Conservation (phyloP, 2,329 filamentous ascomycete genomes). For the Rachicladosporium sp. region DNA sequence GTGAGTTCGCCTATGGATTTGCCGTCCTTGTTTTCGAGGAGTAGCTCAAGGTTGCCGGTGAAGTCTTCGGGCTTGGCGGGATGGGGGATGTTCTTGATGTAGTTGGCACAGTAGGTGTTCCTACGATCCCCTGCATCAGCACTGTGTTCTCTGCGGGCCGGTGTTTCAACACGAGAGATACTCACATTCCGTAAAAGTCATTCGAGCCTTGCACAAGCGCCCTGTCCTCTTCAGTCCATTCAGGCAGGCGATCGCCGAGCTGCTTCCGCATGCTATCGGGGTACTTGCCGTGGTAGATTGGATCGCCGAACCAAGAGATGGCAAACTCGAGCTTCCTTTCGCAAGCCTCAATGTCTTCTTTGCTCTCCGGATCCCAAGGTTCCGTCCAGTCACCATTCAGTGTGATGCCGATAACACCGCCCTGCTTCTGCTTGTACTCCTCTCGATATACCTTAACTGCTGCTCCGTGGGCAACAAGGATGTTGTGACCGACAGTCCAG, state of each 20-base stretch:
- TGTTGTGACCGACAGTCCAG: conserved; percentile 71
- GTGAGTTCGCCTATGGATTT: conserved; percentile 70
- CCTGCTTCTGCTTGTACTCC: conserved; percentile 61
- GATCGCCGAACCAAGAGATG: conserved; percentile 81
- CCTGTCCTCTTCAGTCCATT: conserved; percentile 59
- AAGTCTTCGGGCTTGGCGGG: conserved; percentile 53
- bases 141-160: no score
- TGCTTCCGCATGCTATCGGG: conserved; percentile 73
- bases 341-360: conserved; percentile 62
- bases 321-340: conserved; percentile 76
- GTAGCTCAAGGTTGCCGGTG: conserved; percentile 61
- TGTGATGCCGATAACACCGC: conserved; percentile 75
- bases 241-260: conserved; percentile 63
- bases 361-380: conserved; percentile 69
- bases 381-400: conserved; percentile 62
- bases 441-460: conserved; percentile 74
- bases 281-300: conserved; percentile 73
- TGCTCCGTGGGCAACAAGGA: conserved; percentile 66
- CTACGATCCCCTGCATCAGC: conserved; percentile 2
- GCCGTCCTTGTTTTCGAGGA: conserved; percentile 55
- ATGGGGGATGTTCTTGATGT: conserved; percentile 53
- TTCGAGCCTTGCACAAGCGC: conserved; percentile 73
- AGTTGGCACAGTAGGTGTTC: conserved; percentile 86
- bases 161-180: no score
- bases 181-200: conserved; percentile 75